Percentiles rank a stretch among this genome's conserved stretches.
Evolutionary conservation across 176 grass and related monocot genomes (phyloP).

Genomic region (Pontederia crassipes): DNA sequence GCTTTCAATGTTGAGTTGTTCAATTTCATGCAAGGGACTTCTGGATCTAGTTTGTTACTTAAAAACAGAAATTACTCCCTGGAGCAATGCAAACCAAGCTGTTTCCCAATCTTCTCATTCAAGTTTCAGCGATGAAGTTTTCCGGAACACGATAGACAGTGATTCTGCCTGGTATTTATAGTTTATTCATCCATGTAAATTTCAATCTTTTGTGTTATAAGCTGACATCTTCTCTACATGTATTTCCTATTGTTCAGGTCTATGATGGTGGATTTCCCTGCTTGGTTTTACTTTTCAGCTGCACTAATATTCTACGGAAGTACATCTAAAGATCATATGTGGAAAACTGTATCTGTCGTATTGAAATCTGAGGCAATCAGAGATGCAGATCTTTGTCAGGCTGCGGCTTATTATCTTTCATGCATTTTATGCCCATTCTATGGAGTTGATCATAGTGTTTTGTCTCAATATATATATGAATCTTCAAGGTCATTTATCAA

Average conservation of each 20-base stretch:
- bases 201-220: slow-evolving; percentile 2
- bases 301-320: slow-evolving; percentile 54
- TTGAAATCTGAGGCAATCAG: slow-evolving; percentile 36
- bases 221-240: neutral
- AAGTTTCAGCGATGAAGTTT: slow-evolving; percentile 23
- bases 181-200: slow-evolving; percentile 3
- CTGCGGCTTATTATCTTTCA: slow-evolving; percentile 54
- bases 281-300: slow-evolving; percentile 68
- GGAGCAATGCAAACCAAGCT: slow-evolving; percentile 1
- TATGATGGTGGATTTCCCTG: slow-evolving; percentile 53
- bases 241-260: slow-evolving; percentile 35
- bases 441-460: slow-evolving; percentile 27
- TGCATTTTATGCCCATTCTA: slow-evolving; percentile 47
- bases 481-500: slow-evolving; percentile 39
- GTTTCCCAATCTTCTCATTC: slow-evolving; percentile 8
- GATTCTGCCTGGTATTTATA: slow-evolving; percentile 65
- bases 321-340: slow-evolving; percentile 40
- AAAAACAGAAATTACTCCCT: slow-evolving; percentile 23
- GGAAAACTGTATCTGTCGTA: slow-evolving; percentile 35
- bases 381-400: slow-evolving; percentile 33
- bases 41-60: slow-evolving; percentile 58
- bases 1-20: slow-evolving; percentile 47
- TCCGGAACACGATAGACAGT: slow-evolving; percentile 21
- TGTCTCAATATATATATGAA: slow-evolving; percentile 48
- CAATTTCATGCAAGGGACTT: slow-evolving; percentile 55